Base-by-base conservation (phyloP, 495 filamentous ascomycete species). In the Hypoxylon subgilvum region DNA sequence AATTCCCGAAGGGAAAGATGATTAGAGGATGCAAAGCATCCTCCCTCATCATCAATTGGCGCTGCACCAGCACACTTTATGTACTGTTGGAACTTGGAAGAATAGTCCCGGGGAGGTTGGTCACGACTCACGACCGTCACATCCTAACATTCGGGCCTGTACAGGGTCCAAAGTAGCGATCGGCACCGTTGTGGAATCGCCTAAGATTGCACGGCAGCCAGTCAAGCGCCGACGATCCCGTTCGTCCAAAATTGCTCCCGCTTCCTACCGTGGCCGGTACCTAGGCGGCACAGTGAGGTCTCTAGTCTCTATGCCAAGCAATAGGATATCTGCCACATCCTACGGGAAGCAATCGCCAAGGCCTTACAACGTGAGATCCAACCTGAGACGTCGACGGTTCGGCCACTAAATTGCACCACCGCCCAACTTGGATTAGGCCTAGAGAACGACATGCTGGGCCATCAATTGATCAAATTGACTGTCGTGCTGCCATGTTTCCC, bases 341-440 rank as follows among this genome's bases (percentile, higher is more conserved):
- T 22, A 8, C 1, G 51, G 17, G 38, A 56, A 25, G 25, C 36
- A 49, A 63, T 63, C 60, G 60, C 60, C 60, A 63, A 63, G 60
- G 42, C 43, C 36, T 41, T 38, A 54, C 48, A 27, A 50, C 42
- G 49, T 51, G 53, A 64, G 61, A 64, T 58, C 42, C 53, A 44
- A 44, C 47, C 36, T 63, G 60, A 63, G 49, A 63, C 60, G 48
- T 36, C 43, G 44, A 62, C 58, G 36, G 52, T 45, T 54, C 31
- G 58, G 39, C 58, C 52, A 36, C 46, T 62, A 52, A 52, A 46
- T n/a, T 48, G 36, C 42, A 32, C 49, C 51, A 49, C 13, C 46
- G 7, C 59, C 47, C 3, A 42, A 57, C 41, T 25, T 12, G 42
- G 60, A 40, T 43, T 63, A 63, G 60, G 19, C 36, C 8, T 47